A percentile compares a stretch with the other conserved stretches of the same genome.
These are phyloP conservation scores for Hibiscus tridactylites DNA, from an alignment of 345 rosid genomes.

Conservation along the genomic window DNA sequence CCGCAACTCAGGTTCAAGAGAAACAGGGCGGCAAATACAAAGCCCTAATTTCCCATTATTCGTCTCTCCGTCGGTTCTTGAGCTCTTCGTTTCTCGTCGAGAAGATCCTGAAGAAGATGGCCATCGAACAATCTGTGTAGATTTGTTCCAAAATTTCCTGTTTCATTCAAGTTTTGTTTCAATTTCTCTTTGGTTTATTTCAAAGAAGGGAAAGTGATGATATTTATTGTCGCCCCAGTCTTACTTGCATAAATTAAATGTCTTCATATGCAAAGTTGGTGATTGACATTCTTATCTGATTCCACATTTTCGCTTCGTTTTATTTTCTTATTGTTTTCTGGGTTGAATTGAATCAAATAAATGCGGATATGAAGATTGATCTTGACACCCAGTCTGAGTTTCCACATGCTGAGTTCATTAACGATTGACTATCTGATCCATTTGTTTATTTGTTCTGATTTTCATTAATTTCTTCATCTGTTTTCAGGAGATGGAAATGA, in stretches of 20 bases:
- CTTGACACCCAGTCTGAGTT: not conserved
- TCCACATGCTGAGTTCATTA: not conserved
- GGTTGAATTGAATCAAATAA: not conserved
- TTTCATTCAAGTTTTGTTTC: not conserved
- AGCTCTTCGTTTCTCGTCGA: too few relatives aligned
- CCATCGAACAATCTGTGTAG: too few relatives aligned
- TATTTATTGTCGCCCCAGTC: too few relatives aligned
- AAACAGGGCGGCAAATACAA: conserved; percentile 1
- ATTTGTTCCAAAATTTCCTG: too few relatives aligned
- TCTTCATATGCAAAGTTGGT: too few relatives aligned
- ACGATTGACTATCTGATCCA: conserved; percentile 41
- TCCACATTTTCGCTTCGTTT: too few relatives aligned
- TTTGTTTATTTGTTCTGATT: not conserved
- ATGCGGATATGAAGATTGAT: not conserved
- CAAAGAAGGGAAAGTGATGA: too few relatives aligned
- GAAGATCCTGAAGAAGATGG: too few relatives aligned
- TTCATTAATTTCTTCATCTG: not conserved
- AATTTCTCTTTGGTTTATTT: not conserved
- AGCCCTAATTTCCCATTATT: not conserved
- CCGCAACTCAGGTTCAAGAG: not conserved
- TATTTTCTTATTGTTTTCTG: not conserved
- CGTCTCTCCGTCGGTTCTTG: too few relatives aligned
- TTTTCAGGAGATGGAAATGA: conserved; percentile 13
- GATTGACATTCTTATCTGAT: too few relatives aligned
- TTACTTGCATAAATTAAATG: too few relatives aligned